These are phyloP conservation scores for Penstemon eatonii DNA, from an alignment of 257 asterid species.

Conservation along the genomic window DNA sequence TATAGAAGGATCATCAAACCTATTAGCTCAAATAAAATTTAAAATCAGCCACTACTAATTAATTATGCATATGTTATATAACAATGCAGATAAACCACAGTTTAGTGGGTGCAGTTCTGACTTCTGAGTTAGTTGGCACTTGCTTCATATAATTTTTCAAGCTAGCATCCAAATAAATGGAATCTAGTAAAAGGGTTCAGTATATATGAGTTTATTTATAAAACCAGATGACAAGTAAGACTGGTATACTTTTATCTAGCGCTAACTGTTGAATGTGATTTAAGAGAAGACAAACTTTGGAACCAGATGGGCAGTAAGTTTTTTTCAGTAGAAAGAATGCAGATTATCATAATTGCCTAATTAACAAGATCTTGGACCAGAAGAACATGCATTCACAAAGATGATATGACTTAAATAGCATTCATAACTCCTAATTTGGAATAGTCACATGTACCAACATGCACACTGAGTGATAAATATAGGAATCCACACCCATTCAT, in stretches of 20 bases:
- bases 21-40: not conserved
- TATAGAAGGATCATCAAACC: not conserved
- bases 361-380: not conserved
- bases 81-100: not conserved
- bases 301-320: not conserved
- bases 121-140: no score
- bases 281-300: not conserved
- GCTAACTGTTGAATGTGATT: not conserved
- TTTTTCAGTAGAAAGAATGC: not conserved
- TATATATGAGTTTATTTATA: no score
- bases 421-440: not conserved
- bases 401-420: not conserved
- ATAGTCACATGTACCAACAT: not conserved
- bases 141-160: no score
- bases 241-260: not conserved
- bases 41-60: not conserved
- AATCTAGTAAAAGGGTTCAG: no score
- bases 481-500: not conserved
- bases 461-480: not conserved
- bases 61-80: not conserved
- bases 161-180: no score
- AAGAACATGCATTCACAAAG: not conserved
- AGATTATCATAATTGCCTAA: not conserved
- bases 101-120: no score
- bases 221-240: no score